Evolutionary conservation across 2,329 filamentous ascomycete species (phyloP), one percentile per base, ranked within the genome.

Genomic region (Xylaria sp.): DNA sequence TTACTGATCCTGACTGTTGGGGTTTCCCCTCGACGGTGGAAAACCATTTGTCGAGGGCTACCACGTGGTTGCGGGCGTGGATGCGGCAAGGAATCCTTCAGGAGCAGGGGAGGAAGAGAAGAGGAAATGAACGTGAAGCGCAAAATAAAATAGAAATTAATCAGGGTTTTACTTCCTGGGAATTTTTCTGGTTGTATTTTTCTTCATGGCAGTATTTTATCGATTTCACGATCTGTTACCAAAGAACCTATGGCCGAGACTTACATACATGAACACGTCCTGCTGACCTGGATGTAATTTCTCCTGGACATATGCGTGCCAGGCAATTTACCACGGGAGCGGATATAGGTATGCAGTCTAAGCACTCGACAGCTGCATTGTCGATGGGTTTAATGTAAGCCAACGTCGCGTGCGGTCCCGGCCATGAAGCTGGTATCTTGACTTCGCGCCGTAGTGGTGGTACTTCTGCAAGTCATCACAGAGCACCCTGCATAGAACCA

Each of bases 201-300:
- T 34, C 11, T 34, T 7, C 29, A 34, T 34, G 29, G 3, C 16
- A 3, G 16, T 34, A 34, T 34, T 34, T 13, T 34, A 11, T 34
- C 16, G 16, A 34, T 34, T 13, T 13, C 29, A 34, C 11, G 11
- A 34, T 34, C 29, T 34, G 11, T 34, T n/a, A n/a, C n/a, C n/a
- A n/a, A 13, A 34, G 29, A 34, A 7, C 29, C 47, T 51, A 52
- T 20, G 39, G 47, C 58, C 50, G 58, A 58, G 55, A 60, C 55
- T 50, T 60, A 55, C 55, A 60, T 60, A 55, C 55, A 60, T 60
- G 52, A 55, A 18, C 40, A 43, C 38, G 52, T 58, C 48, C 55
- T 50, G 57, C 52, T 34, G 39, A 52, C 48, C 54, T 60, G 55
- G 58, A 55, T 52, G 58, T 29, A 37, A 34, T 51, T 43, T 38